These are phyloP conservation scores for Phytophthora boehmeriae DNA, from an alignment of 352 stramenopile species.

Conservation along the genomic window DNA sequence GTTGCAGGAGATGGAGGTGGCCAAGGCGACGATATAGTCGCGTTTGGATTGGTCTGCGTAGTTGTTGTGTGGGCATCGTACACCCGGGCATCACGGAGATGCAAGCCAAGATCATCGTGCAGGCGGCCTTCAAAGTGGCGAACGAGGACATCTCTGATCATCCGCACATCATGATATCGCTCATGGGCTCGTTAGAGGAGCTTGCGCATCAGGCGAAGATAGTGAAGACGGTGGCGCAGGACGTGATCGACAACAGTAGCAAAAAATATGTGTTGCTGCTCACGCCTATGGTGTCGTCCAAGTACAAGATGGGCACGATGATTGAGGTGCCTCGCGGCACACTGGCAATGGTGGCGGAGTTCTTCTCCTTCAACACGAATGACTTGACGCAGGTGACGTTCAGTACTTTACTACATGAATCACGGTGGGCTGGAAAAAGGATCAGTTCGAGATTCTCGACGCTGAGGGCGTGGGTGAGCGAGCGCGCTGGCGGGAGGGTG, in stretches of 20 bases:
- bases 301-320: constrained; percentile 23
- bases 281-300: too few species aligned
- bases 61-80: constrained; percentile 8
- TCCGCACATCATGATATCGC: constrained; percentile 14
- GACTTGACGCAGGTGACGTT: constrained; percentile 34
- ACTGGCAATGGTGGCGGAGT: too few species aligned
- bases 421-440: constrained; percentile 30
- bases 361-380: constrained; percentile 25
- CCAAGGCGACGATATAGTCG: constrained; percentile 10
- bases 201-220: constrained; percentile 5
- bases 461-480: constrained; percentile 30
- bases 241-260: too few species aligned
- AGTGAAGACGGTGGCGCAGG: constrained; percentile 2
- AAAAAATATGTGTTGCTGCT: not conserved
- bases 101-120: constrained; percentile 2
- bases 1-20: constrained; percentile 20
- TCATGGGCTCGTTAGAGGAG: constrained; percentile 11
- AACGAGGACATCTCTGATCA: constrained; percentile 7
- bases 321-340: too few species aligned
- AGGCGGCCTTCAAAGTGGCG: constrained; percentile 1
- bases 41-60: too few species aligned
- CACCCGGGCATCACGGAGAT: constrained; percentile 5
- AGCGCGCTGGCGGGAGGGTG: constrained; percentile 15
- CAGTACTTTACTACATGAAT: constrained; percentile 30
- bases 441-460: constrained; percentile 34